Evolutionary conservation across 1,284 basidiomycete species (phyloP).

Genomic region (Cryptococcus jaspeensis): DNA sequence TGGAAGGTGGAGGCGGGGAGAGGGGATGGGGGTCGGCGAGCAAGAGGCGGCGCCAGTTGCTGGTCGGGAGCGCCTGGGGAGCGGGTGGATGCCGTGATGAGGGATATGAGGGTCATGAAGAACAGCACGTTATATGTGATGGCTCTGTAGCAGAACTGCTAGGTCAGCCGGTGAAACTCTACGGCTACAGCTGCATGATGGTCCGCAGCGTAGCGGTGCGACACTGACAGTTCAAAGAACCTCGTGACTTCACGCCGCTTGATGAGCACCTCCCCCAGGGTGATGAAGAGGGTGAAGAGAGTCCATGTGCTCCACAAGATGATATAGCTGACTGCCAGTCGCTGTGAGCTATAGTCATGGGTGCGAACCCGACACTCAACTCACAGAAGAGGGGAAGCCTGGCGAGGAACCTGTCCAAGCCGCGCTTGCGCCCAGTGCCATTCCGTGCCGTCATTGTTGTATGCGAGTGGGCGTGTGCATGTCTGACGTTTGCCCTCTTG

Average conservation of each 20-base stretch:
- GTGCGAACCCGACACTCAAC: too few species aligned
- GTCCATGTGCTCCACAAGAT: constrained; percentile 30
- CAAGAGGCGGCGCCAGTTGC: constrained; percentile 21
- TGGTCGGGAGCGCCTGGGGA: constrained; percentile 33
- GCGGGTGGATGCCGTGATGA: constrained; percentile 22
- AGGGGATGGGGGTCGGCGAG: not conserved
- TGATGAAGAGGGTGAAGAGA: constrained; percentile 30
- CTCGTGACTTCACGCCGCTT: constrained; percentile 22
- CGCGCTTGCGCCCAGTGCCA: too few species aligned
- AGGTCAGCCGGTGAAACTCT: not conserved
- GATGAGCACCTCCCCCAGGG: constrained; percentile 26
- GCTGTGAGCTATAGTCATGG: too few species aligned
- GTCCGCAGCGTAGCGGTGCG: too few species aligned
- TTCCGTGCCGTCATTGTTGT: too few species aligned
- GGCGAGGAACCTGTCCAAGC: too few species aligned
- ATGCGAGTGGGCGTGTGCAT: too few species aligned
- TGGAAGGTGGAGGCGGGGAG: not conserved
- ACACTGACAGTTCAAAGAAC: constrained; percentile 33
- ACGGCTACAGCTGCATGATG: not conserved
- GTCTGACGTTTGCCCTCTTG: too few species aligned
- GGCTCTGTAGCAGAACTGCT: constrained; percentile 14
- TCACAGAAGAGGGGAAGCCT: too few species aligned
- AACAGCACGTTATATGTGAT: constrained; percentile 29
- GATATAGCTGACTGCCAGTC: constrained; percentile 21
- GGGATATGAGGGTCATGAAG: constrained; percentile 26